Percentiles rank a stretch among this genome's conserved stretches.
Conservation (phyloP, 345 rosid species). For the Eucalyptus albens region DNA sequence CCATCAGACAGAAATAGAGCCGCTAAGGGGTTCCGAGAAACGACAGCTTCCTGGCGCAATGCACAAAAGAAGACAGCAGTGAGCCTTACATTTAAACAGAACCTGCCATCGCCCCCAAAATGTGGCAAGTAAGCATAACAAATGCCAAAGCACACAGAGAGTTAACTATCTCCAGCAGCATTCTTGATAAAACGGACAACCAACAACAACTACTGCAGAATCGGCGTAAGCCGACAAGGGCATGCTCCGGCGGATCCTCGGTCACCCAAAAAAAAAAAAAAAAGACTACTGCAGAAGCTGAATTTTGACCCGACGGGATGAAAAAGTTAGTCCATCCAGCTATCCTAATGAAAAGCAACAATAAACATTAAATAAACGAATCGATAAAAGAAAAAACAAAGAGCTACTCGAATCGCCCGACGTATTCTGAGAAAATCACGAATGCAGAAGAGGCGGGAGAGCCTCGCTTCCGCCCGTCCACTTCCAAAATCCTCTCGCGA, state of each 20-base stretch:
- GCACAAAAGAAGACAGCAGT: background rate
- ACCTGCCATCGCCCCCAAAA: background rate
- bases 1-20: constrained; percentile 58
- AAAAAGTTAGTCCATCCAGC: background rate
- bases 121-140: background rate
- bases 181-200: background rate
- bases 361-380: background rate
- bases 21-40: constrained; percentile 46
- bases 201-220: background rate
- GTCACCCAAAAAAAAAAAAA: no score
- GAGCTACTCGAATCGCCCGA: background rate
- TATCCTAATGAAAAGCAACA: background rate
- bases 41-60: constrained; percentile 22
- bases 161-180: background rate
- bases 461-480: background rate
- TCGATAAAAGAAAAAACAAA: background rate
- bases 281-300: background rate
- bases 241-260: no score
- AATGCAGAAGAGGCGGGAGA: background rate
- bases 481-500: background rate
- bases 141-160: background rate
- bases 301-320: background rate
- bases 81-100: background rate
- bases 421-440: background rate
- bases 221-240: no score